Evolutionary conservation across 345 rosid species (phyloP), one percentile per base, ranked within the genome.

Genomic region (Boechera stricta): DNA sequence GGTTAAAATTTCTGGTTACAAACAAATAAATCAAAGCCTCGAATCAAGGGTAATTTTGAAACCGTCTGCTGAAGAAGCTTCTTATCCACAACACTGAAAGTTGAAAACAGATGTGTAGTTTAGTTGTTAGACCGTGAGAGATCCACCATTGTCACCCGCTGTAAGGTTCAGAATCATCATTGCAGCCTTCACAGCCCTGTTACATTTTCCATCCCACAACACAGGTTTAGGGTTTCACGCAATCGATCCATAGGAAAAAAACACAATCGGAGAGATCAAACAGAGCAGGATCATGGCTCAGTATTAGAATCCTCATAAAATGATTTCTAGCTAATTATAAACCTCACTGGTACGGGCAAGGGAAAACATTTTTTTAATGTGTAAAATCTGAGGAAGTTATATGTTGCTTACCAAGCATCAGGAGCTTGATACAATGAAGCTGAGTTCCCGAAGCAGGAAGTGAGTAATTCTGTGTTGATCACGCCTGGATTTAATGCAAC

Each of bases 401-500:
- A 64, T 42, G 36, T 35, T 42, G 51, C 74, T 58, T 90, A 94
- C 98, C 98, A 94, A 74, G 92, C 77, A 61, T 89, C 98, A 26
- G 98, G 98, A 51, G 94, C 85, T 82, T 94, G 98, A 78, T 92
- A 94, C 42, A 79, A 61, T 33, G 97, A 84, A 61, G 98, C 92
- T 18, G 97, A 86, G 79, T 67, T 71, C 35, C 98, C 98, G 73
- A 92, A 94, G 85, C 97, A 94, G 48, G 97, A 94, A 4, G 84
- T 69, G 26, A 92, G 98, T 89, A 94, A 78, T 57, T 94, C 98
- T 53, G 98, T 94, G 85, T 94, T 86, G 77, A 92, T 88, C 21
- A 94, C 98, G 5, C 98, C 98, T 0, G 95, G 98, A 79, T 88
- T 94, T 71, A 94, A 83, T 1, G 98, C 98, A 72, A 94, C 84